Percentiles rank a stretch among this genome's conserved stretches.
These are phyloP conservation scores for Fereydounia khargensis DNA, from an alignment of 1,284 basidiomycete species.

Conservation along the genomic window DNA sequence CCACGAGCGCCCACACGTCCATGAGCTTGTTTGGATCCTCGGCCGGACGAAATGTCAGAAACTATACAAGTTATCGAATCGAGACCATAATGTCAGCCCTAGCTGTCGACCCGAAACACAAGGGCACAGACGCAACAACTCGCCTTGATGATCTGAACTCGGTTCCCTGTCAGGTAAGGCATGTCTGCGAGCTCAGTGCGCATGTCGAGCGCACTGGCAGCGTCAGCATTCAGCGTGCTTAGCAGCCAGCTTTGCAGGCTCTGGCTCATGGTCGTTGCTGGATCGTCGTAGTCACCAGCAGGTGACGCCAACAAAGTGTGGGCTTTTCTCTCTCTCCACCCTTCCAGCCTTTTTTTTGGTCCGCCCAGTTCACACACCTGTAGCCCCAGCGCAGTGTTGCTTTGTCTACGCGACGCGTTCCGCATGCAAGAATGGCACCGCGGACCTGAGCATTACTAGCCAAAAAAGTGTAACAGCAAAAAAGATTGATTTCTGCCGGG, in stretches of 20 bases:
- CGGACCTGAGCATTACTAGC: too few species aligned
- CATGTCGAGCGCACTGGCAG: not conserved
- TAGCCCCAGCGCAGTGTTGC: too few species aligned
- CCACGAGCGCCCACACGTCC: slow-evolving; percentile 18
- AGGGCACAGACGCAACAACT: not conserved
- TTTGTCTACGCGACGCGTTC: too few species aligned
- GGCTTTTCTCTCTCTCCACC: not conserved
- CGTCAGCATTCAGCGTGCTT: not conserved
- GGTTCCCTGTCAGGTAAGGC: slow-evolving; percentile 14
- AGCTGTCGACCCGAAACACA: too few species aligned
- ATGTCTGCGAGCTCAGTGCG: slow-evolving; percentile 15
- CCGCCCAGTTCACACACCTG: too few species aligned
- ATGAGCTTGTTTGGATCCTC: not conserved
- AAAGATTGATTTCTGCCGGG: slow-evolving; percentile 31
- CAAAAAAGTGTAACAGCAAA: too few species aligned
- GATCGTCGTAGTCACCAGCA: not conserved
- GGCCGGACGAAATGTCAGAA: slow-evolving; percentile 15
- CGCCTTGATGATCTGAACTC: slow-evolving; percentile 16
- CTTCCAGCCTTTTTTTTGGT: too few species aligned
- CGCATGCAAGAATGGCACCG: too few species aligned
- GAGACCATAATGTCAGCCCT: too few species aligned
- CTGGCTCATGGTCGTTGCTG: slow-evolving; percentile 11
- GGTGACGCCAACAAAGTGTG: not conserved
- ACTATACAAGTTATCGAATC: not conserved
- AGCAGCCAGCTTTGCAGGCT: slow-evolving; percentile 23